Percentiles rank a stretch among this genome's conserved stretches.
phyloP scores from a whole-genome alignment of 2,329 filamentous ascomycete genomes.

The Botrytis pseudocinerea region DNA sequence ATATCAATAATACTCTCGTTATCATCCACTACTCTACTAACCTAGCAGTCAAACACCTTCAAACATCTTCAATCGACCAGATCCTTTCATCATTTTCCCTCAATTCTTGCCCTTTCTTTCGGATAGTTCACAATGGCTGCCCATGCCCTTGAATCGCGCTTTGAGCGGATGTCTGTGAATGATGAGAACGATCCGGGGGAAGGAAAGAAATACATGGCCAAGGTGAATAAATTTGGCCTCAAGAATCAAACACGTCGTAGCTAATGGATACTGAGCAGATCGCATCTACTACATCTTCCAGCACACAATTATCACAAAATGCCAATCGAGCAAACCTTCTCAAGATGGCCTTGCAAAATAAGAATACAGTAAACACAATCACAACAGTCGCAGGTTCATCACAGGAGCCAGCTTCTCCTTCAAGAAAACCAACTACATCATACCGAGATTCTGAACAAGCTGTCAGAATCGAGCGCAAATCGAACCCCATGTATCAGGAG shows the following conservation, averaged over 20 bases:
- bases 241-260: slow-evolving; percentile 24
- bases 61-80: background rate
- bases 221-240: slow-evolving; percentile 61
- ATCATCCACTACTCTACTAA: slow-evolving; percentile 28
- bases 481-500: slow-evolving; percentile 56
- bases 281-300: slow-evolving; percentile 35
- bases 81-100: background rate
- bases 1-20: background rate
- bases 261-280: slow-evolving; percentile 42
- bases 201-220: slow-evolving; percentile 65
- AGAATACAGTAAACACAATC: slow-evolving; percentile 67
- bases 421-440: slow-evolving; percentile 51
- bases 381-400: slow-evolving; percentile 68
- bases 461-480: slow-evolving; percentile 51
- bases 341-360: slow-evolving; percentile 80
- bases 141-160: slow-evolving; percentile 77
- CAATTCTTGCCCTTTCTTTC: background rate
- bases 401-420: slow-evolving; percentile 55
- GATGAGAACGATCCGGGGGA: slow-evolving; percentile 76
- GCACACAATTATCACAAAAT: slow-evolving; percentile 49
- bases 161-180: slow-evolving; percentile 85
- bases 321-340: slow-evolving; percentile 76
- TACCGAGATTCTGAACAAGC: slow-evolving; percentile 52
- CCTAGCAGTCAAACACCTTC: slow-evolving; percentile 5
- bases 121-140: slow-evolving; percentile 59